Evolutionary conservation across 148 eudicot species (phyloP).

Genomic region (Cornus kousa): DNA sequence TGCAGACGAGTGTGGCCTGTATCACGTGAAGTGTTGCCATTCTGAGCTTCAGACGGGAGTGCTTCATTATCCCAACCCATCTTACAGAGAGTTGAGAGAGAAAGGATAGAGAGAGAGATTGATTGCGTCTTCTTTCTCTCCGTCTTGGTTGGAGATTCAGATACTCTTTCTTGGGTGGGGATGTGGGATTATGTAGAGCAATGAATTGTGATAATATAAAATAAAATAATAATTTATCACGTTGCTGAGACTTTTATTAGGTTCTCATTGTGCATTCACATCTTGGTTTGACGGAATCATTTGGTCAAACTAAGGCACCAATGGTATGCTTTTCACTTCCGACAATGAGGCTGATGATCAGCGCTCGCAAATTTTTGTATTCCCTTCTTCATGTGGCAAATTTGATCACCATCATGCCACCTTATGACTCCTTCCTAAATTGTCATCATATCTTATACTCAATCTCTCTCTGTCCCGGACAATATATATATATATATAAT

Average conservation of each 20-base stretch:
- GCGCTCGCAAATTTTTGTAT: no score
- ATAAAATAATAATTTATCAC: neutral
- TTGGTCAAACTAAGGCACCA: neutral
- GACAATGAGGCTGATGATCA: neutral
- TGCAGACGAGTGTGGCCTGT: constrained; percentile 59
- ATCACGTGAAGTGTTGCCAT: constrained; percentile 26
- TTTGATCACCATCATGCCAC: no score
- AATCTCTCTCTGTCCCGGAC: no score
- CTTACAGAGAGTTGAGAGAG: constrained; percentile 12
- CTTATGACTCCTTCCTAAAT: no score
- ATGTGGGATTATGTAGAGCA: no score
- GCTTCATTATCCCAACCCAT: constrained; percentile 29
- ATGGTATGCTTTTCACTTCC: neutral
- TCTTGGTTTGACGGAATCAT: neutral
- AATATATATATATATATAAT: no score
- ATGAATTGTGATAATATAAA: no score
- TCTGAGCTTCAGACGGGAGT: constrained; percentile 28
- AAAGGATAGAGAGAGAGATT: neutral
- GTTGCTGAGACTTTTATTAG: neutral
- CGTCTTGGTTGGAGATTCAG: constrained; percentile 1
- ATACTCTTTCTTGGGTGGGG: no score
- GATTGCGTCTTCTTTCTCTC: neutral
- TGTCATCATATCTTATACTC: no score
- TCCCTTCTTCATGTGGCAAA: no score
- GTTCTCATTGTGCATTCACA: neutral